Base-by-base conservation (phyloP, 805 yeast genomes). In the Yamadazyma laniorum region DNA sequence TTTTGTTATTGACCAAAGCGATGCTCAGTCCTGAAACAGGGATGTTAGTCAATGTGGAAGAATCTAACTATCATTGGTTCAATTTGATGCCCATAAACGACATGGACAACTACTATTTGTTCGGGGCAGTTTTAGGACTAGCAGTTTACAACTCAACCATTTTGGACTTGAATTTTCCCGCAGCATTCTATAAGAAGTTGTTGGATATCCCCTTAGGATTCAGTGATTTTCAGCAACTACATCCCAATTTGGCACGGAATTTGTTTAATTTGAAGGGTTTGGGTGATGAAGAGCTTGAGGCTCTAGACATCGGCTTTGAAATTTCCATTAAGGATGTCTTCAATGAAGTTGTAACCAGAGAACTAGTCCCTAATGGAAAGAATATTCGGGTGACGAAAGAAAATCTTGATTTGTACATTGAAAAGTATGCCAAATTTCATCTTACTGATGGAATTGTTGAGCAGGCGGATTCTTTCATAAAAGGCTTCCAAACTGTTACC, bases 141-240 rank as follows among this genome's bases (percentile, higher is more conserved):
- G 97, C 98, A 0, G 81, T 93, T 23, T 88, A 86, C 59, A 93
- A 91, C 59, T 85, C 96, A 0, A 83, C 89, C 1, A 88, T 90
- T 34, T 64, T 91, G 32, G 96, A 89, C 55, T 65, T 91, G 39
- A 75, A 75, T 31, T 78, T 91, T 39, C 96, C 98, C 0, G 63
- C 66, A 23, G 85, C 85, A 0, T 59, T 89, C 26, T 93, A 85
- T 62, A 90, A 88, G 61, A 75, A 85, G 43, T 62, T 91, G 27
- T 65, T 87, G 49, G 72, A 70, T 3, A 67, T 74, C 35, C 75
- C 74, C 4, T 62, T 79, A 18, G 70, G 70, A 0, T 60, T 86
- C 33, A 74, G 74, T 3, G 98, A 93, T 56, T 83, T 79, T 46
- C 56, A 60, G 29, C 79, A 80, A 48, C 56, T 90, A 17, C 80